Evolutionary conservation across 2,329 filamentous ascomycete genomes (phyloP).

Genomic region (Aspergillus luchuensis): DNA sequence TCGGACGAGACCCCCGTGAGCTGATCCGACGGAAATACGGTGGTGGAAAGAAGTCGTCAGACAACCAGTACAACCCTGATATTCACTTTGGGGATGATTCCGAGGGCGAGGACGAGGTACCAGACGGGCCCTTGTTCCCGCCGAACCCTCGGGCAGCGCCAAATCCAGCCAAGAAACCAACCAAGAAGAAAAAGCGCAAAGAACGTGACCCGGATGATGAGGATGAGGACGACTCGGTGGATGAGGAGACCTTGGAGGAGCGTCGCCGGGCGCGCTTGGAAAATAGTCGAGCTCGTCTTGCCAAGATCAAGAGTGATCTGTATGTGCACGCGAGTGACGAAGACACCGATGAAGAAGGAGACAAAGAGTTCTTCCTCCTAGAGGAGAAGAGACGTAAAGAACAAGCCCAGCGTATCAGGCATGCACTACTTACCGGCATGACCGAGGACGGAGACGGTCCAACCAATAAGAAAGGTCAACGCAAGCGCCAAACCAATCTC

Average conservation of each 20-base stretch:
- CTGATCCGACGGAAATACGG: constrained; percentile 70
- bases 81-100: constrained; percentile 71
- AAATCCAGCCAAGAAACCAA: constrained; percentile 53
- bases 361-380: constrained; percentile 73
- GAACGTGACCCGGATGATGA: constrained; percentile 50
- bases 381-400: constrained; percentile 69
- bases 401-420: constrained; percentile 53
- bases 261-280: constrained; percentile 63
- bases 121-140: constrained; percentile 67
- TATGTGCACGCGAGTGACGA: constrained; percentile 86
- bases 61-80: constrained; percentile 39
- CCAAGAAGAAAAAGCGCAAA: constrained; percentile 63
- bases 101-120: constrained; percentile 61
- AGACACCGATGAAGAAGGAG: constrained; percentile 76
- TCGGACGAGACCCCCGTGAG: constrained; percentile 72
- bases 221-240: constrained; percentile 58
- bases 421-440: constrained; percentile 48
- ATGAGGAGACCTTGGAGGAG: constrained; percentile 62
- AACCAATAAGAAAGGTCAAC: constrained; percentile 28
- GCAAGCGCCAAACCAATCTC: constrained; percentile 35
- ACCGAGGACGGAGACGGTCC: constrained; percentile 30
- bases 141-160: constrained; percentile 50
- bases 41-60: constrained; percentile 34
- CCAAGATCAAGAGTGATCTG: constrained; percentile 79
- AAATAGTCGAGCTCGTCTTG: constrained; percentile 73